Base-by-base conservation (phyloP, 2,329 filamentous ascomycete species). In the Aspergillus sojae region DNA sequence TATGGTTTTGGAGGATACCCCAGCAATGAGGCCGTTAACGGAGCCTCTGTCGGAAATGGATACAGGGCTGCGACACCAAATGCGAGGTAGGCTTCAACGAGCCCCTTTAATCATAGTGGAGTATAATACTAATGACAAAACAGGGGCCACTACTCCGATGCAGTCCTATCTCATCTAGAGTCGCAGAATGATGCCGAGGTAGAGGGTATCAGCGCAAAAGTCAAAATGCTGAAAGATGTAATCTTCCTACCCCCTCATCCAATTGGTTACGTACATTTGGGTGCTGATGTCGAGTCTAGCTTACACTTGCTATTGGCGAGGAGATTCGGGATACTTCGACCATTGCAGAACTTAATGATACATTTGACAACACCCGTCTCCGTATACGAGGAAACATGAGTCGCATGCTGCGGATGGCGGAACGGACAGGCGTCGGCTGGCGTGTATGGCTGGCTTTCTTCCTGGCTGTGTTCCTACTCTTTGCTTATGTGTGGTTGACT, bases 391-490 rank as follows among this genome's bases (percentile, higher is more conserved):
- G 94, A 60, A 98, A 96, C 21, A 98, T 99, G 95, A 97, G 93
- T 76, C 85, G 94, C 63, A 99, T 99, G 95, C 81, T 98, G 68
- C 77, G 94, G 60, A 99, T 99, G 95, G 95, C 95, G 5, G 88
- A 98, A 81, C 86, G 89, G 72, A 96, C 94, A 2, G 95, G 95
- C n/a, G 90, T 99, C 11, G 90, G 93, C 73, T 99, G 95, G 95
- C 94, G 88, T 79, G 91, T 94, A 62, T 99, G 95, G 95, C 78
- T 97, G 58, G 85, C 83, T 50, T 99, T 99, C 80, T 97, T 99
- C 77, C 84, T 88, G 6, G 91, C 89, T 41, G 92, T 98, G 21
- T 87, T 90, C 66, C 75, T 94, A 61, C 78, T 98, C 69, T 99
- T 99, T 78, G 87, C 88, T 70, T 99, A 94, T 78, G 94, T 98